Evolutionary conservation across 1,139 yeast genomes (phyloP), one percentile per base, ranked within the genome.

Genomic region (Candida sp.): DNA sequence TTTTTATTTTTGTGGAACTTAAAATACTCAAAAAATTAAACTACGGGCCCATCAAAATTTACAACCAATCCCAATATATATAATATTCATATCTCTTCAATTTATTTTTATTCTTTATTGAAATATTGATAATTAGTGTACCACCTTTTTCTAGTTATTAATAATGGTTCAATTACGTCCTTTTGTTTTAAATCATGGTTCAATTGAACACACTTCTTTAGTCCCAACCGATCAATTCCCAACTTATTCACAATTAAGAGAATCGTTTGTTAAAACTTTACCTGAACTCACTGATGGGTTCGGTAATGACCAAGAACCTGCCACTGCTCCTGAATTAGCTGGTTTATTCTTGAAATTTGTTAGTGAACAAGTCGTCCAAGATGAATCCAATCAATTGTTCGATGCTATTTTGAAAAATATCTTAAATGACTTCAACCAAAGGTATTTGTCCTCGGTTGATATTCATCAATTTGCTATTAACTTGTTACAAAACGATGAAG

Each of bases 391-490:
- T 40, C 84, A 81, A 39, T 83, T 84, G 53, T 84, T 81, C 57
- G 82, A 75, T 50, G 87, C 85, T 52, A 85, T 90, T 22, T 79
- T 89, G 53, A 68, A 77, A 41, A 75, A 85, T 49, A 81, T 89
- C 43, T 70, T 91, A 53, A 74, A 77, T 44, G 99, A 93, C 65
- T 93, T 93, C 62, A 95, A 90, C 65, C 73, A 84, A 42, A 77
- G 89, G 55, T 91, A 83, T 66, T 75, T 91, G 54, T n/a, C n/a
- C n/a, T n/a, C n/a, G 79, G 80, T 55, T 42, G 56, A 55, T 35
- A 90, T 95, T 54, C 99, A 93, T 64, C 80, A 95, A 7, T 81
- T 90, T 53, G 97, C 97, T 34, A 84, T 95, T 33, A 69, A 73
- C 27, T 75, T 88, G 46, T 77, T 87, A 53, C 66, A 64, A 40